These are phyloP conservation scores for Verticillium alfalfae DNA, from an alignment of 2,329 filamentous ascomycete species.

Conservation along the genomic window DNA sequence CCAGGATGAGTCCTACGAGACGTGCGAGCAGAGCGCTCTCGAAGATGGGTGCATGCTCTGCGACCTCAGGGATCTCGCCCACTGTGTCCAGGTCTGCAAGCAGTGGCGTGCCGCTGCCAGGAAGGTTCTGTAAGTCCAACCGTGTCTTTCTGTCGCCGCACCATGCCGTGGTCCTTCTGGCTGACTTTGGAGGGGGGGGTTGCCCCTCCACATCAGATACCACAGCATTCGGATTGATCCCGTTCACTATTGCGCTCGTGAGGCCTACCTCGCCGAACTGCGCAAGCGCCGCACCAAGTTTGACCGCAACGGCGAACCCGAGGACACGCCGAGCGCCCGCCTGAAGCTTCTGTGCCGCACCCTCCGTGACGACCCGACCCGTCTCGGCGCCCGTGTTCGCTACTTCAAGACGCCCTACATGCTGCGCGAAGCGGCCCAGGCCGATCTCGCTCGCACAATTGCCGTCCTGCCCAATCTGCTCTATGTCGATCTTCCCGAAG, in stretches of 20 bases:
- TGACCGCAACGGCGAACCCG: slow-evolving; percentile 70
- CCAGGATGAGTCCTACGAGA: slow-evolving; percentile 70
- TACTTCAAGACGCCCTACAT: slow-evolving; percentile 91
- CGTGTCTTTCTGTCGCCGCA: background rate
- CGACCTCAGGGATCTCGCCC: slow-evolving; percentile 81
- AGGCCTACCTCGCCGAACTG: slow-evolving; percentile 73
- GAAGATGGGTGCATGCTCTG: slow-evolving; percentile 88
- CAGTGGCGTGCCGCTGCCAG: slow-evolving; percentile 58
- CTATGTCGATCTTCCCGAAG: slow-evolving; percentile 87
- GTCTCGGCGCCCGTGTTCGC: slow-evolving; percentile 64
- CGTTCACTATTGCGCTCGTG: slow-evolving; percentile 89
- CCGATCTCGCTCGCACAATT: slow-evolving; percentile 78
- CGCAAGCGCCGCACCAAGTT: slow-evolving; percentile 70
- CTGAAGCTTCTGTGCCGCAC: slow-evolving; percentile 76
- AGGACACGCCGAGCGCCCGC: slow-evolving; percentile 72
- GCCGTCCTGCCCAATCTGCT: slow-evolving; percentile 78
- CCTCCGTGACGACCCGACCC: slow-evolving; percentile 67
- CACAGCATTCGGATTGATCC: slow-evolving; percentile 87
- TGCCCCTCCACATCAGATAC: slow-evolving; percentile 51
- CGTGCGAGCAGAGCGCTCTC: slow-evolving; percentile 73
- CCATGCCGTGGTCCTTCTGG: background rate
- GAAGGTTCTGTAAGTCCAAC: slow-evolving; percentile 53
- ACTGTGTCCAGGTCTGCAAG: slow-evolving; percentile 69
- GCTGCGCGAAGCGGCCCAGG: slow-evolving; percentile 81
- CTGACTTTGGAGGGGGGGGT: slow-evolving; percentile 4